phyloP scores from a whole-genome alignment of 768 basidiomycete species.

The Dioszegia crocea region DNA sequence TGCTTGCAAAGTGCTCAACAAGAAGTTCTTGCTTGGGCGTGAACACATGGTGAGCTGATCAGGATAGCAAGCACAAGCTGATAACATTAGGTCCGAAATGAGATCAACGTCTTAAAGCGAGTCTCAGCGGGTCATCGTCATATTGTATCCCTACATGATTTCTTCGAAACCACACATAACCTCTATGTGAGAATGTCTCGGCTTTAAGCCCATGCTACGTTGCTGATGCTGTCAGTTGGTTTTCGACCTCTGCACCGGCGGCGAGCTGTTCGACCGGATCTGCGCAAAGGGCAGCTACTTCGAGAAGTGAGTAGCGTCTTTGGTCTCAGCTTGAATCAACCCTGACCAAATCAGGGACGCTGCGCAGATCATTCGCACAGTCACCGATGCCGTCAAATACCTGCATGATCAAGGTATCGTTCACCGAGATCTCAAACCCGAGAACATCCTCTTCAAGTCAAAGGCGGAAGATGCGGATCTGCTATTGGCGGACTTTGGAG shows the following conservation, averaged over 20 bases:
- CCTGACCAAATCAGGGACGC: conserved; percentile 63
- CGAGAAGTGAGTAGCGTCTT: conserved; percentile 64
- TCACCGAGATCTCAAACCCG: conserved; percentile 94
- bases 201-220: neutral
- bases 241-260: conserved; percentile 94
- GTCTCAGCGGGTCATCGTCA: conserved; percentile 85
- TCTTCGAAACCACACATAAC: conserved; percentile 95
- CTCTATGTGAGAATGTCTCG: conserved; percentile 50
- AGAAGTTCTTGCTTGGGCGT: conserved; percentile 57
- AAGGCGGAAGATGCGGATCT: conserved; percentile 85
- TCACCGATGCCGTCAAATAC: conserved; percentile 81
- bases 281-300: conserved; percentile 96
- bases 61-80: neutral
- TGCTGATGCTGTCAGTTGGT: conserved; percentile 60
- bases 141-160: conserved; percentile 90
- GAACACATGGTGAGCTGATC: conserved; percentile 61
- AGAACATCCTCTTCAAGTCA: conserved; percentile 92
- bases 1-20: conserved; percentile 99
- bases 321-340: no score
- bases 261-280: conserved; percentile 98
- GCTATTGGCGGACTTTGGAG: conserved; percentile 95
- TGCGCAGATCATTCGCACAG: conserved; percentile 76
- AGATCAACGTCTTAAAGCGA: conserved; percentile 89
- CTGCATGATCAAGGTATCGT: conserved; percentile 90
- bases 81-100: conserved; percentile 77